phyloP scores from a whole-genome alignment of 225 moss, liverwort and hornwort species.

The Bryoerythrophyllum caledonicum region DNA sequence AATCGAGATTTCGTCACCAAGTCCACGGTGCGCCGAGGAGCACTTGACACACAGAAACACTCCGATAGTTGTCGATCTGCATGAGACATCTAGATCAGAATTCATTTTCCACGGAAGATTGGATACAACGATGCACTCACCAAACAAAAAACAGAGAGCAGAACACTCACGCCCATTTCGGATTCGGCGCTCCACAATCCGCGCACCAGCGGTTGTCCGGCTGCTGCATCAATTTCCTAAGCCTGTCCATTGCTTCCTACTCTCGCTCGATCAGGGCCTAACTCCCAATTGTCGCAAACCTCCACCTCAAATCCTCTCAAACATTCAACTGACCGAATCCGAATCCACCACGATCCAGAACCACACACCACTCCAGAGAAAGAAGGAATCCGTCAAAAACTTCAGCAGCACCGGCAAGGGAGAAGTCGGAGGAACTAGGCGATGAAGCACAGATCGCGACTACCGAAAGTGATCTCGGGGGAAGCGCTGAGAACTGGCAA shows the following conservation, averaged over 20 bases:
- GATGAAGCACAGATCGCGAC: not conserved
- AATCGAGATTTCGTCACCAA: constrained; percentile 54
- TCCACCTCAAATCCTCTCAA: not conserved
- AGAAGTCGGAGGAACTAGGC: not conserved
- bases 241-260: constrained; percentile 50
- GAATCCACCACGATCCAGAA: not conserved
- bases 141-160: not conserved
- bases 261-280: not conserved
- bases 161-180: constrained; percentile 83
- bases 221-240: constrained; percentile 65
- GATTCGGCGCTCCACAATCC: constrained; percentile 71
- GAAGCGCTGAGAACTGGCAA: not conserved
- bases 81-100: constrained; percentile 7
- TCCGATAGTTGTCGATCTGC: constrained; percentile 79
- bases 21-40: constrained; percentile 80
- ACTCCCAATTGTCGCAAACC: not conserved
- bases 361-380: not conserved
- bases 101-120: not conserved
- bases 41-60: constrained; percentile 89
- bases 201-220: constrained; percentile 76
- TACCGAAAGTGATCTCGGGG: not conserved
- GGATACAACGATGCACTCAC: not conserved
- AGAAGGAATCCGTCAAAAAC: not conserved
- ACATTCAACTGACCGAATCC: not conserved
- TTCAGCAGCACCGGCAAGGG: not conserved